Base-by-base conservation (phyloP, 345 rosid species). In the Bretschneidera sinensis region DNA sequence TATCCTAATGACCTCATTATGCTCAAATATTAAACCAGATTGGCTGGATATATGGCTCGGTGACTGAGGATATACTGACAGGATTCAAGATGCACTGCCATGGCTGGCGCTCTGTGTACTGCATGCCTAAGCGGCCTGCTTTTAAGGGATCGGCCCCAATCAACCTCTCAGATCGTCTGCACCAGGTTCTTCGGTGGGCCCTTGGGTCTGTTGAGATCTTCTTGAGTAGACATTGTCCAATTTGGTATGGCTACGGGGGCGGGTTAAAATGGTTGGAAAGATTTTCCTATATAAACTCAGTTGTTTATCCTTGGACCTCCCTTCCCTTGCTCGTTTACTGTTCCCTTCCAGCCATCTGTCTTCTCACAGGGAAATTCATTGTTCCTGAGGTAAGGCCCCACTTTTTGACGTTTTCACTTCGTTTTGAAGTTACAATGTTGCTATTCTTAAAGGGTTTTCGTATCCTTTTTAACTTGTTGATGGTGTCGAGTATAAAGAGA, bases 51-150 rank as follows among this genome's bases (percentile, higher is more conserved):
- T 91, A 91, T 66, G 98, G 98, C 34, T 91, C 96, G 5, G 98
- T 88, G 51, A 88, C 98, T 5, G 96, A 88, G 77, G 98, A 88
- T 82, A 88, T 89, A 60, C 74, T 86, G 70, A 92, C 98, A 4
- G 96, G 96, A 64, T 92, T 92, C 81, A 92, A 89, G 83, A 88
- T 88, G 98, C 96, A 92, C 66, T 92, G 96, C 76, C 98, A 92
- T 61, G 96, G 96, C 47, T 92, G 98, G 98, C 79, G 96, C 49
- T 92, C 98, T n/a, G 98, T 92, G 16, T 91, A 91, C 74, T 91
- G 98, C 80, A 85, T 91, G 57, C 98, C 98, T 9, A 80, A 77
- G 69, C 74, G 95, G 25, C 77, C 98, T 68, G 96, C 96, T 43
- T 91, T 92, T 57, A 92, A 92, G 75, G 97, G 97, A 31, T 91